These are phyloP conservation scores for Phytophthora tentaculata DNA, from an alignment of 352 stramenopile species.

Conservation along the genomic window DNA sequence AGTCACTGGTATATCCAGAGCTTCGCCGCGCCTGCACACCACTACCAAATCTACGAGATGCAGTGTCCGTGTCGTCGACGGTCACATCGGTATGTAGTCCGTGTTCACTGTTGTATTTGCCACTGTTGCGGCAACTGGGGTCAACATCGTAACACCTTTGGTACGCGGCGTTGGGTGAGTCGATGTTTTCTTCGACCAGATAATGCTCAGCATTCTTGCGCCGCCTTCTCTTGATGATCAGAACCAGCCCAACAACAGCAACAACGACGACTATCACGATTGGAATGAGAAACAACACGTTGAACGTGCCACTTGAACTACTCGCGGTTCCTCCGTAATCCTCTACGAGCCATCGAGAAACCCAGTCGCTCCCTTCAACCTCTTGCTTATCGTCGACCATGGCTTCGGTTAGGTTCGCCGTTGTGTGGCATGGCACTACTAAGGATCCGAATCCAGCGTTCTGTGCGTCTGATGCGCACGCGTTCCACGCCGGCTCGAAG, in stretches of 20 bases:
- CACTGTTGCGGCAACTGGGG: neutral
- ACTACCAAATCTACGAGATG: slow-evolving; percentile 4
- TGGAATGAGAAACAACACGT: slow-evolving; percentile 8
- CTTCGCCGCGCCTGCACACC: neutral
- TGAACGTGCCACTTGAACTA: slow-evolving; percentile 4
- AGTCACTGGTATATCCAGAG: neutral
- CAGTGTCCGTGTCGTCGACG: neutral
- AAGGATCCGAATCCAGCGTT: slow-evolving; percentile 26
- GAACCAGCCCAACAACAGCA: slow-evolving; percentile 1
- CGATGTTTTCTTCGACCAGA: neutral
- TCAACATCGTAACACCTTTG: neutral
- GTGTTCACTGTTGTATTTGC: neutral
- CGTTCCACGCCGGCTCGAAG: slow-evolving; percentile 13
- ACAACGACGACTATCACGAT: slow-evolving; percentile 21
- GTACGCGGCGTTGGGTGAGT: neutral
- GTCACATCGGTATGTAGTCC: neutral
- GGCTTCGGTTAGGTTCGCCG: slow-evolving; percentile 3
- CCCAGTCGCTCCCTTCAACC: slow-evolving; percentile 18
- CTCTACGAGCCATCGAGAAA: slow-evolving; percentile 19
- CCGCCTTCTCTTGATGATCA: slow-evolving; percentile 1
- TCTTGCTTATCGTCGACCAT: neutral
- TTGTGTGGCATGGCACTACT: slow-evolving; percentile 22
- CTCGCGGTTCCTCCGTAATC: neutral
- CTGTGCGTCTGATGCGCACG: slow-evolving; percentile 5
- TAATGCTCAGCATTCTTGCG: slow-evolving; percentile 4